Evolutionary conservation across 1,284 basidiomycete genomes (phyloP).

Genomic region (Coniferiporia weirii): DNA sequence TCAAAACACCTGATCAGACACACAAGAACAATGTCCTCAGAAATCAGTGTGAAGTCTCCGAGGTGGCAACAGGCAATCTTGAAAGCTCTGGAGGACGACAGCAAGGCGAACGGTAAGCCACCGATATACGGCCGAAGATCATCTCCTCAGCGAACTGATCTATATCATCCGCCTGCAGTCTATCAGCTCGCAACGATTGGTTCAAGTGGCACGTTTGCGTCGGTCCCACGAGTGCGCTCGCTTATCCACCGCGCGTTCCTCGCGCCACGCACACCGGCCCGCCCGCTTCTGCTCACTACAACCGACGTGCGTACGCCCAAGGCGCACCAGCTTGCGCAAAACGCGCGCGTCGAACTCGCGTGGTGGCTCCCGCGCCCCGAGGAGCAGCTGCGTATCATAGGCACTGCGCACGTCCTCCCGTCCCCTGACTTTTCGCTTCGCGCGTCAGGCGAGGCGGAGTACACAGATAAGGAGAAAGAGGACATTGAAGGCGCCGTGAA

Average conservation of each 20-base stretch:
- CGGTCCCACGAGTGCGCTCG: slow-evolving; percentile 52
- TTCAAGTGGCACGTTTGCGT: slow-evolving; percentile 19
- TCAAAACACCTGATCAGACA: background rate
- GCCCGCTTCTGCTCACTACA: slow-evolving; percentile 54
- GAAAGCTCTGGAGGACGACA: slow-evolving; percentile 40
- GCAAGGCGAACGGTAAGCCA: slow-evolving; percentile 38
- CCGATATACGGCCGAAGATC: background rate
- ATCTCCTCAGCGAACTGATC: background rate
- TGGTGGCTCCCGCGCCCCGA: slow-evolving; percentile 55
- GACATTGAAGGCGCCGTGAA: slow-evolving; percentile 14
- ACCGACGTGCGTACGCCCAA: slow-evolving; percentile 58
- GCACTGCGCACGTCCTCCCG: slow-evolving; percentile 44
- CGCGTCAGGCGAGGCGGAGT: slow-evolving; percentile 14
- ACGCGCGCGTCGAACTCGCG: slow-evolving; percentile 43
- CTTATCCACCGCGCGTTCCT: slow-evolving; percentile 55
- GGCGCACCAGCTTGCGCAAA: slow-evolving; percentile 41
- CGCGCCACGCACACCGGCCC: slow-evolving; percentile 35
- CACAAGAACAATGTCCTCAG: background rate
- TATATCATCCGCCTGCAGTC: slow-evolving; percentile 31
- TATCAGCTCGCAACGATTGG: slow-evolving; percentile 60
- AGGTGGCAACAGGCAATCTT: slow-evolving; percentile 48
- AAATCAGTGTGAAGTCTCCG: slow-evolving; percentile 24
- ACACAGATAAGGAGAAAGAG: slow-evolving; percentile 19
- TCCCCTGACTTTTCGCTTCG: slow-evolving; percentile 31
- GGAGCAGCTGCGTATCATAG: slow-evolving; percentile 57